Conservation (phyloP, 2,329 filamentous ascomycete genomes). For the Fusarium equiseti region DNA sequence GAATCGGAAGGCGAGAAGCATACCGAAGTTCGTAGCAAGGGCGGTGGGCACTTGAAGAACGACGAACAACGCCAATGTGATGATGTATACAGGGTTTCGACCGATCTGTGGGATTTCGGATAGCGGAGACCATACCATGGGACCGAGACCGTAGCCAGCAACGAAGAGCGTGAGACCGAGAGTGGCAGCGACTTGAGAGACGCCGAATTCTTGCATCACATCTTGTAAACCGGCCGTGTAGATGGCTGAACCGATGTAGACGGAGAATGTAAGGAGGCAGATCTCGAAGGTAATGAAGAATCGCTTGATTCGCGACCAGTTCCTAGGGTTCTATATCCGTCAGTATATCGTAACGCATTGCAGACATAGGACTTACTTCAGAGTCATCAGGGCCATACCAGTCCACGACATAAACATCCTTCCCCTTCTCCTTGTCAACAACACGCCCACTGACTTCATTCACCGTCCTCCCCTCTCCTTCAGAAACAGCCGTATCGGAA, state of each 20-base stretch:
- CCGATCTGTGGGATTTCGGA: conserved; percentile 66
- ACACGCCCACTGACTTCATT: neutral
- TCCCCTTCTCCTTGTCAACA: conserved; percentile 3
- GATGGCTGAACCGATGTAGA: conserved; percentile 21
- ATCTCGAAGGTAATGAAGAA: conserved; percentile 18
- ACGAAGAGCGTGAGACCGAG: conserved; percentile 9
- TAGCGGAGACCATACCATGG: conserved; percentile 6
- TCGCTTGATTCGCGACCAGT: conserved; percentile 11
- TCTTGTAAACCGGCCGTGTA: conserved; percentile 9
- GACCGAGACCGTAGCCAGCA: neutral
- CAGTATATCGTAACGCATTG: accelerated
- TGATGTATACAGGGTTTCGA: conserved; percentile 68
- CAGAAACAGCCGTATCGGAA: neutral
- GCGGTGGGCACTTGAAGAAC: conserved; percentile 66
- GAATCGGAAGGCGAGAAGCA: conserved; percentile 65
- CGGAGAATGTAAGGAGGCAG: conserved; percentile 18
- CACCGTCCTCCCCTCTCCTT: neutral
- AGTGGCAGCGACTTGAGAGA: conserved; percentile 6
- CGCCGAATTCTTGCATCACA: conserved; percentile 1
- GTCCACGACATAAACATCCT: conserved; percentile 5
- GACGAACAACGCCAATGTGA: conserved; percentile 69
- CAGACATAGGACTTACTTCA: neutral
- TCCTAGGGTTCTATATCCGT: neutral
- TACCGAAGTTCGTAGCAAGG: conserved; percentile 64
- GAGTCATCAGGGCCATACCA: conserved; percentile 11